These are phyloP conservation scores for Globisporangium yorkense DNA, from an alignment of 352 stramenopile genomes.

Conservation along the genomic window DNA sequence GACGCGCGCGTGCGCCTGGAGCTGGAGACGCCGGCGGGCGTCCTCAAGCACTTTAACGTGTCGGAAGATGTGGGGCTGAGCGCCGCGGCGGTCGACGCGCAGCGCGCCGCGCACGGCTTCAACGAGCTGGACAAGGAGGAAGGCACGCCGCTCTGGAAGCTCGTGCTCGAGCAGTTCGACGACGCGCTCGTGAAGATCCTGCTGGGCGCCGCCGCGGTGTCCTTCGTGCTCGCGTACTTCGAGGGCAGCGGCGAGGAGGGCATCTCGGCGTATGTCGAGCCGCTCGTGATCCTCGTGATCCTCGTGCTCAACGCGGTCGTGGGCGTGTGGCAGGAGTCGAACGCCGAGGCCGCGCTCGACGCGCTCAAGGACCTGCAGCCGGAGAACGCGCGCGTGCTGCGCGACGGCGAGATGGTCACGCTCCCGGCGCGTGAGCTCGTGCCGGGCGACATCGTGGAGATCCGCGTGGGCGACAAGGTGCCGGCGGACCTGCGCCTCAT, in stretches of 20 bases:
- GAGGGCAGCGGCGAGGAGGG: slow-evolving; percentile 84
- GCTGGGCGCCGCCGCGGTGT: slow-evolving; percentile 93
- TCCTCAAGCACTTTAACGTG: slow-evolving; percentile 75
- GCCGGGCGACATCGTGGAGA: slow-evolving; percentile 95
- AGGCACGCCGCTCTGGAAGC: slow-evolving; percentile 86
- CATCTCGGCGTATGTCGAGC: slow-evolving; percentile 93
- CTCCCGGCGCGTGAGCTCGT: slow-evolving; percentile 91
- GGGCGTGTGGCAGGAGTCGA: slow-evolving; percentile 95
- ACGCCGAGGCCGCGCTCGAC: slow-evolving; percentile 91
- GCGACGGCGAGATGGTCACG: slow-evolving; percentile 80
- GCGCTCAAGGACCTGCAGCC: slow-evolving; percentile 96
- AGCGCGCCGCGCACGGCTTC: slow-evolving; percentile 54
- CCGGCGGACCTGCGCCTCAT: slow-evolving; percentile 95
- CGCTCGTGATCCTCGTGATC: slow-evolving; percentile 96
- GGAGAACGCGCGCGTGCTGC: slow-evolving; percentile 84
- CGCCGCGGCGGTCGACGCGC: slow-evolving; percentile 45
- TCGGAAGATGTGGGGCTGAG: slow-evolving; percentile 52
- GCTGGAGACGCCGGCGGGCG: slow-evolving; percentile 53
- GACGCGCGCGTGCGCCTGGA: slow-evolving; percentile 11
- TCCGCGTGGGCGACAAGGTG: slow-evolving; percentile 97
- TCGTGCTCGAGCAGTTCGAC: slow-evolving; percentile 99
- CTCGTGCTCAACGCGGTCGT: slow-evolving; percentile 96
- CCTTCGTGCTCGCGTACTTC: slow-evolving; percentile 91
- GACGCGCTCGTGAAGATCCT: slow-evolving; percentile 98
- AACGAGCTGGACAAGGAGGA: slow-evolving; percentile 91